phyloP scores from a whole-genome alignment of 306 rosid species.

The Malus fusca region DNA sequence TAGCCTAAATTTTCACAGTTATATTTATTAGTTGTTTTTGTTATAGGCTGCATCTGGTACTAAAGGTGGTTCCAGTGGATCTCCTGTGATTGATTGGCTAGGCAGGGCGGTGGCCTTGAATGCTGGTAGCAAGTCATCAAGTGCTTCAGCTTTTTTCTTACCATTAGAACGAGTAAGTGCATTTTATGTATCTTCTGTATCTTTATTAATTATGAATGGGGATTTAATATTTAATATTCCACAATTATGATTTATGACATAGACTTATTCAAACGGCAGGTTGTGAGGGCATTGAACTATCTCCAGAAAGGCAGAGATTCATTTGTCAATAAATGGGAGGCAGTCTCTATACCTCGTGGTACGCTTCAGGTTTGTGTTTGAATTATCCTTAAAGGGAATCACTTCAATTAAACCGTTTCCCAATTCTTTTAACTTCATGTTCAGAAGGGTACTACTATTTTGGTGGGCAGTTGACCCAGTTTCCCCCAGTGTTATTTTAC shows the following conservation, averaged over 20 bases:
- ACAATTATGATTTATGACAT: constrained; percentile 2
- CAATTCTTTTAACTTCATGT: neutral
- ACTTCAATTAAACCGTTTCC: constrained; percentile 1
- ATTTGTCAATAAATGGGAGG: constrained; percentile 62
- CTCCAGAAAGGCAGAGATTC: constrained; percentile 61
- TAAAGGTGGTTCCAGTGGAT: constrained; percentile 97
- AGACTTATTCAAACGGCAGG: constrained; percentile 46
- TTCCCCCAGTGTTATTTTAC: neutral
- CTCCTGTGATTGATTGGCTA: constrained; percentile 92
- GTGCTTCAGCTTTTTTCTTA: constrained; percentile 90
- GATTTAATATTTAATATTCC: constrained; percentile 13
- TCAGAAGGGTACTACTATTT: neutral
- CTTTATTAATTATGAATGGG: neutral
- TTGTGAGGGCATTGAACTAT: constrained; percentile 81
- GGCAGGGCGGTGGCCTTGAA: constrained; percentile 95
- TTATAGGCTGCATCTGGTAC: constrained; percentile 98
- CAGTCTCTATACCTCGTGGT: constrained; percentile 89
- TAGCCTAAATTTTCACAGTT: neutral
- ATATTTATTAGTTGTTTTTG: neutral
- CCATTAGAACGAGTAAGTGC: constrained; percentile 80
- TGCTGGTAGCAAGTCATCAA: constrained; percentile 96
- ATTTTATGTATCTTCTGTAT: constrained; percentile 11
- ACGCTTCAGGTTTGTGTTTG: constrained; percentile 88
- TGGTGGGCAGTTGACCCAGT: neutral
- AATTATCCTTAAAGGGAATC: constrained; percentile 14